Evolutionary conservation across 352 stramenopile species (phyloP).

Genomic region (Hyaloperonospora arabidopsidis): DNA sequence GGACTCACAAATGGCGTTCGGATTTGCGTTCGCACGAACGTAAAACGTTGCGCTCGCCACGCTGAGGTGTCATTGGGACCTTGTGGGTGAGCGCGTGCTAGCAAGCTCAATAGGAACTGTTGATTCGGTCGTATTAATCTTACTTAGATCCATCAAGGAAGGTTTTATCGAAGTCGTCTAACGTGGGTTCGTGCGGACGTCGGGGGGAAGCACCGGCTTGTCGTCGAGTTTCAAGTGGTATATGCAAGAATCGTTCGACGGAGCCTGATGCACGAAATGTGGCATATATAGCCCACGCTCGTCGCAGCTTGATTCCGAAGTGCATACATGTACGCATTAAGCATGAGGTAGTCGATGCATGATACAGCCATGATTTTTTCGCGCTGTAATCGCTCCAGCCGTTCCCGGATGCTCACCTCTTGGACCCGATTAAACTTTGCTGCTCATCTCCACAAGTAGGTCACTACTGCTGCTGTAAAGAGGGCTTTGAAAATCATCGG

Average conservation of each 20-base stretch:
- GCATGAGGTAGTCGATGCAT: slow-evolving; percentile 22
- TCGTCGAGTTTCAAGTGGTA: slow-evolving; percentile 18
- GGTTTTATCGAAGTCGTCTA: slow-evolving; percentile 10
- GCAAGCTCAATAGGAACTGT: slow-evolving; percentile 19
- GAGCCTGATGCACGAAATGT: slow-evolving; percentile 19
- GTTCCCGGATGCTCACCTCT: slow-evolving; percentile 27
- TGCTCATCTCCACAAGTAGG: slow-evolving; percentile 11
- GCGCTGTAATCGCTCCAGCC: slow-evolving; percentile 22
- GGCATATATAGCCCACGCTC: slow-evolving; percentile 23
- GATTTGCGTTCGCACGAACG: slow-evolving; percentile 18
- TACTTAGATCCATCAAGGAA: slow-evolving; percentile 30
- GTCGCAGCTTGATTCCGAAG: slow-evolving; percentile 26
- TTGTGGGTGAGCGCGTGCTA: slow-evolving; percentile 6
- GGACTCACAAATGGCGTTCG: slow-evolving; percentile 28
- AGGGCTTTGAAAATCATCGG: slow-evolving; percentile 8
- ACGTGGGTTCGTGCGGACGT: slow-evolving; percentile 17
- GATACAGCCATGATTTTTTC: slow-evolving; percentile 20
- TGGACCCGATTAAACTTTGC: slow-evolving; percentile 25
- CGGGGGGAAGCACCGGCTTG: slow-evolving; percentile 11
- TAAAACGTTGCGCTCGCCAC: slow-evolving; percentile 13
- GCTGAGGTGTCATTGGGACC: slow-evolving; percentile 7
- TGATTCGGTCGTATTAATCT: slow-evolving; percentile 22
- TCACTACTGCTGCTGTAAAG: slow-evolving; percentile 23
- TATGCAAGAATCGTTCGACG: slow-evolving; percentile 20
- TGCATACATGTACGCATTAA: slow-evolving; percentile 29